Evolutionary conservation across 805 yeast genomes (phyloP), one percentile per base, ranked within the genome.

Genomic region (Dipodascus geniculatus): DNA sequence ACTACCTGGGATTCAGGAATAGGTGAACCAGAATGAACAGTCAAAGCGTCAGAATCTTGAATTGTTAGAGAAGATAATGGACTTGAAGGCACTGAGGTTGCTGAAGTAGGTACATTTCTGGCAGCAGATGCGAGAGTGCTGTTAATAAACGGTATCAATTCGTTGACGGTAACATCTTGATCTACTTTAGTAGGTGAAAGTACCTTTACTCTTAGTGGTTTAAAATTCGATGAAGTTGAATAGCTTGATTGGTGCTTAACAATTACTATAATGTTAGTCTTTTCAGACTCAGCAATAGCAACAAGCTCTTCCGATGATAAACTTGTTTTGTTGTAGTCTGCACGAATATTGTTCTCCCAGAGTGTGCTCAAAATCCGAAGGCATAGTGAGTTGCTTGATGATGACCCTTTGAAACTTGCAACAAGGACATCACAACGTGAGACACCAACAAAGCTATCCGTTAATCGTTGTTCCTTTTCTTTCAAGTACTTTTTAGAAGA

Each of bases 361-460:
- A 93, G 65, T 42, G 71, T 70, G 47, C 75, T 78, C 53, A 88
- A 62, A 4, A 87, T 69, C 48, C 80, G 84, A 31, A 82, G 77
- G 1, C 90, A 91, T 50, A 78, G 70, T 6, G 49, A 22, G 0
- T 82, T 79, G 22, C 74, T 74, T 56, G 87, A 67, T 19, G 77
- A 69, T 1, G 78, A 68, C 33, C 76, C 77, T 20, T 83, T 78
- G 56, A 84, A 76, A 58, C 91, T 77, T 0, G 93, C 77, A 3
- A 93, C 80, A 24, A 93, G 67, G 0, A 90, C 95, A 61, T 88
- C 91, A 66, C 96, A 89, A 59, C 95, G 74, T 33, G 75, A 73
- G 52, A 66, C 71, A 85, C 82, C 79, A 42, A 50, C 16, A 9
- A 49, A 52, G 22, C 53, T 4, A 42, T 23, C 55, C 68, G 44